Percentiles rank a stretch among this genome's conserved stretches.
These are phyloP conservation scores for Candida dubliniensis DNA, from an alignment of 1,139 yeast genomes.

Conservation along the genomic window DNA sequence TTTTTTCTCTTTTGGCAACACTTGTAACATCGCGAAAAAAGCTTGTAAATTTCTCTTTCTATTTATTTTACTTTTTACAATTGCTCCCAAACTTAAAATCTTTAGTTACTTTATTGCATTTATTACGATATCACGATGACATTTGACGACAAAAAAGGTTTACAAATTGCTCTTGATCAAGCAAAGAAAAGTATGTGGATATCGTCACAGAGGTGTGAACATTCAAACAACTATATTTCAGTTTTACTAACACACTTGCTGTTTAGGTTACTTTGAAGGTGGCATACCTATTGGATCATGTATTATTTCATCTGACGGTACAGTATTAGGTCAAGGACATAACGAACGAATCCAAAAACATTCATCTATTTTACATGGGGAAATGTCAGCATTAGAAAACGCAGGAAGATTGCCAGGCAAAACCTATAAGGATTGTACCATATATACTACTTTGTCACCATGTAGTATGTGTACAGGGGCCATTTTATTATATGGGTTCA, in stretches of 20 bases:
- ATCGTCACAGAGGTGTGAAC: not conserved
- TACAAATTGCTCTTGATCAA: constrained; percentile 71
- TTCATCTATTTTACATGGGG: constrained; percentile 86
- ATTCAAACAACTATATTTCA: not conserved
- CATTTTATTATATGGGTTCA: constrained; percentile 80
- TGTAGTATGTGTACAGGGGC: constrained; percentile 97
- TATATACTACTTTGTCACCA: constrained; percentile 91
- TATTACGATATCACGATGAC: constrained; percentile 30
- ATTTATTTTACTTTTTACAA: not conserved
- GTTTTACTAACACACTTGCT: constrained; percentile 10
- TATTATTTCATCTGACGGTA: constrained; percentile 72
- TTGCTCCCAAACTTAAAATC: not conserved
- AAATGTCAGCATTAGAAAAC: constrained; percentile 81
- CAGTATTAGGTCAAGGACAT: constrained; percentile 82
- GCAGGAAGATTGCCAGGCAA: constrained; percentile 81
- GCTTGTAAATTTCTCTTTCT: not conserved
- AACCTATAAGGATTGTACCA: constrained; percentile 67
- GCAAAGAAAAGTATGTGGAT: constrained; percentile 58
- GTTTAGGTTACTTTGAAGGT: constrained; percentile 66
- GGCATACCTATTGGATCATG: constrained; percentile 92
- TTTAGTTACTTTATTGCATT: not conserved
- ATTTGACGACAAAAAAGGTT: constrained; percentile 63
- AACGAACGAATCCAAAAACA: constrained; percentile 81
- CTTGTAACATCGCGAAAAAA: too few relatives aligned
- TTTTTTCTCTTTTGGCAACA: too few relatives aligned